Evolutionary conservation across 129 eudicot genomes (phyloP), one percentile per base, ranked within the genome.

Genomic region (Lactuca saligna): DNA sequence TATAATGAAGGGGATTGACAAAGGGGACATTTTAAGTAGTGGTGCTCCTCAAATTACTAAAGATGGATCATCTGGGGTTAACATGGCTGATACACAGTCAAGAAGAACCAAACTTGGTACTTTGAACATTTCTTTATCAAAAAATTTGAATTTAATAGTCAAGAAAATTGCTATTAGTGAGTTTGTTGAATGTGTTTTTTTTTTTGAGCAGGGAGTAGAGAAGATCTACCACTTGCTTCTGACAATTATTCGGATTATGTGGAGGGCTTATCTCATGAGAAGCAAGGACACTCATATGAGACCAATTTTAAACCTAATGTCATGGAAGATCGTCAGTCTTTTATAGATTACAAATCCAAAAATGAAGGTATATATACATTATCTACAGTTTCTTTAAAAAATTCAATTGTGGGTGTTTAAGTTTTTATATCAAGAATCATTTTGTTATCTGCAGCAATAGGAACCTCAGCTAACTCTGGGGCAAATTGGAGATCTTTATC

Each of bases 1-100:
- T 80, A 76, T 87, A 59, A 62, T 94, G 68, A 78, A 89, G 75
- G 97, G 99, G 37, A 94, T 94, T 85, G 99, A 89, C 75, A 83
- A 83, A 63, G 99, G 95, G 56, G 99, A 94, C 8, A 75, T 94
- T 41, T 32, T 83, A 9, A 93, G 95, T 71, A 89, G 99, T 58
- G 97, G 96, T 20, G 97, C 88, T 14, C 87, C 94, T 42, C 96
- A 84, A 79, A 64, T 85, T 46, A 73, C 85, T 33, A 93, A 87
- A 81, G 99, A 89, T 51, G 97, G 86, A 64, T 81, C 95, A 20
- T 53, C 66, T 69, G 95, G 90, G 31, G 76, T 79, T 69, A 79
- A 80, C 53, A 54, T 77, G 4, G 61, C 13, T 63, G 99, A 94
- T 76, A 69, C 41, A 38, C 92, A 68, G 55, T 71, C 95, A 13